Evolutionary conservation across 2,329 filamentous ascomycete species (phyloP), one percentile per base, ranked within the genome.

Genomic region (Aspergillus ruber): DNA sequence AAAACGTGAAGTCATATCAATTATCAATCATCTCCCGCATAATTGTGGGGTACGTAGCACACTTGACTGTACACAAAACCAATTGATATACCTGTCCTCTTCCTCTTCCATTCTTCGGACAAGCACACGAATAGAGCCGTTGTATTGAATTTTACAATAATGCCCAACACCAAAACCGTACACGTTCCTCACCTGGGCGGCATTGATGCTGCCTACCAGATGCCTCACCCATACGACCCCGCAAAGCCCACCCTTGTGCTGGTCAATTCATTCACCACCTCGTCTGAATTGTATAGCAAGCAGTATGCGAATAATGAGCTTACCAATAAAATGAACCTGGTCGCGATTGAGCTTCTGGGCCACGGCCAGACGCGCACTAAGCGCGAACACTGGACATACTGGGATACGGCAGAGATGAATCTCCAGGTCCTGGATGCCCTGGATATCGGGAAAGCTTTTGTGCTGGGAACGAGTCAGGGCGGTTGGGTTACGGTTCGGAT

Each of bases 341-440:
- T 80, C n/a, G 73, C 76, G 12, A 76, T 80, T 49, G 77, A 80
- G 57, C 67, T 73, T 4, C 67, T 79, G 9, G 77, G 77, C 18
- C 76, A 80, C 56, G 76, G 77, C 3, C 59, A 72, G 48, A 79
- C 76, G 4, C 62, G 70, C 8, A 69, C 69, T 5, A 60, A 64
- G 18, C 53, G 58, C 3, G 69, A 75, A 48, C 67, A 76, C 42
- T 80, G 70, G 55, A 80, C 76, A 5, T 80, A 80, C 56, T 80
- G 77, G 77, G 76, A 78, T 54, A 71, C 74, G 0, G 75, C 75
- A 1, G 66, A 71, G 46, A 77, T 82, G 74, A 73, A 74, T 9
- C 44, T 70, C 25, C 78, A 83, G 63, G 76, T 79, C 1, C 68
- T 83, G 69, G 73, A 80, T 35, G 68, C 68, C 4, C 48, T 78